These are phyloP conservation scores for Fusarium torreyae DNA, from an alignment of 2,329 filamentous ascomycete species.

Conservation along the genomic window DNA sequence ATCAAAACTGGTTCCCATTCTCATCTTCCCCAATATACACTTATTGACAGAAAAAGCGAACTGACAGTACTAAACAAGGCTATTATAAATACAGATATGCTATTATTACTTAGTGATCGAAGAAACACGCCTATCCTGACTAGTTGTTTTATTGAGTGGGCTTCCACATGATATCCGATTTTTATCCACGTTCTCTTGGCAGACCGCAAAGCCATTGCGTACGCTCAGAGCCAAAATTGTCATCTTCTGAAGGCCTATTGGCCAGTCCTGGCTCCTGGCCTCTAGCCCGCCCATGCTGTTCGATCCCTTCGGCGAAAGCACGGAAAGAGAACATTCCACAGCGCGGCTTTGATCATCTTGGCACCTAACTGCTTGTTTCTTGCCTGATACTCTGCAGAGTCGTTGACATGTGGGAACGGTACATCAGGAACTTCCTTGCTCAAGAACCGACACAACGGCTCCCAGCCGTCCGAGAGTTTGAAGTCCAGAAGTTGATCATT, in stretches of 20 bases:
- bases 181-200: not conserved
- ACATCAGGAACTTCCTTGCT: slow-evolving; percentile 50
- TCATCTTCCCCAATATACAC: too few species aligned
- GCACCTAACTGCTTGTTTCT: not conserved
- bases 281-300: not conserved
- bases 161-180: too few species aligned
- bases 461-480: slow-evolving; percentile 52
- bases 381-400: slow-evolving; percentile 23
- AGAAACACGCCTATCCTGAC: not conserved
- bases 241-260: too few species aligned
- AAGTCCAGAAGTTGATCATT: slow-evolving; percentile 51
- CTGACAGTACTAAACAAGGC: not conserved
- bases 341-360: slow-evolving; percentile 13
- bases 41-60: not conserved
- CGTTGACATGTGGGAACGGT: slow-evolving; percentile 52
- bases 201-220: not conserved
- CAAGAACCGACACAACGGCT: slow-evolving; percentile 54
- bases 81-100: not conserved
- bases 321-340: slow-evolving; percentile 15
- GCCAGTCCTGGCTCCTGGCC: too few species aligned
- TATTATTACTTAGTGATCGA: not conserved
- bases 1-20: rapidly evolving
- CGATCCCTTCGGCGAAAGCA: not conserved
- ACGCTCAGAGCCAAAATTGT: too few species aligned
- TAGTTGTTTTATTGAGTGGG: not conserved